Conservation (phyloP, 139 green algal species). For the Diplosphaera chodatii region DNA sequence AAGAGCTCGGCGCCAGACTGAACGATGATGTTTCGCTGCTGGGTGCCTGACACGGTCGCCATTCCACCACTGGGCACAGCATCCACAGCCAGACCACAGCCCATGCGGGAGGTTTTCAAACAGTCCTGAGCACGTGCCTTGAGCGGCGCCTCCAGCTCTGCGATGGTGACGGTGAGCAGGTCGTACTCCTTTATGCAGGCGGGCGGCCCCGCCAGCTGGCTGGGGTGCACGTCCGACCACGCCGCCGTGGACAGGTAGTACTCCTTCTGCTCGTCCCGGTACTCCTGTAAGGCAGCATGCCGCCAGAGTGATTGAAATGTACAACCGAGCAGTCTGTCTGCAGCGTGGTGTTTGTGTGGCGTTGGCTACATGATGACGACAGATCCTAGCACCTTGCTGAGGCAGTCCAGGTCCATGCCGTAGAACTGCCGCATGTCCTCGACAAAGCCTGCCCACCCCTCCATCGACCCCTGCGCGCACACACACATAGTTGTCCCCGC, state of each 20-base stretch:
- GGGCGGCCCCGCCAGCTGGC: constrained; percentile 65
- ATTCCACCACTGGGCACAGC: too few species aligned
- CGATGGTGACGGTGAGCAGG: constrained; percentile 69
- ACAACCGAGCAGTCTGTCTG: too few species aligned
- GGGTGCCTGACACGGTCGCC: too few species aligned
- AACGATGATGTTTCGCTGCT: too few species aligned
- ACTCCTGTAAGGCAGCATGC: too few species aligned
- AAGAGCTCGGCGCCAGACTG: too few species aligned
- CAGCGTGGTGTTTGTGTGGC: not conserved
- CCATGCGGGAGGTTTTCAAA: too few species aligned
- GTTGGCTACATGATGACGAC: too few species aligned
- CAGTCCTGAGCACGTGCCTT: constrained; percentile 9
- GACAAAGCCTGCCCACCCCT: constrained; percentile 78
- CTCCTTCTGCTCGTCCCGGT: constrained; percentile 65
- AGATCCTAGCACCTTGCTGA: constrained; percentile 26
- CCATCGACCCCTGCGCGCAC: constrained; percentile 61
- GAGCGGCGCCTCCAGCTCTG: constrained; percentile 69
- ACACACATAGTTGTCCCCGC: too few species aligned
- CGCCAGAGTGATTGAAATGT: too few species aligned
- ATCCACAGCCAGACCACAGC: too few species aligned
- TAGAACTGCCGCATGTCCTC: constrained; percentile 79
- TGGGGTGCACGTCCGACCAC: constrained; percentile 82
- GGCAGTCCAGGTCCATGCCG: constrained; percentile 67
- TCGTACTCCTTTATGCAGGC: constrained; percentile 77
- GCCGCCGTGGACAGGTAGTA: constrained; percentile 76